Base-by-base conservation (phyloP, 805 yeast species). In the Teunomyces gatunensis region DNA sequence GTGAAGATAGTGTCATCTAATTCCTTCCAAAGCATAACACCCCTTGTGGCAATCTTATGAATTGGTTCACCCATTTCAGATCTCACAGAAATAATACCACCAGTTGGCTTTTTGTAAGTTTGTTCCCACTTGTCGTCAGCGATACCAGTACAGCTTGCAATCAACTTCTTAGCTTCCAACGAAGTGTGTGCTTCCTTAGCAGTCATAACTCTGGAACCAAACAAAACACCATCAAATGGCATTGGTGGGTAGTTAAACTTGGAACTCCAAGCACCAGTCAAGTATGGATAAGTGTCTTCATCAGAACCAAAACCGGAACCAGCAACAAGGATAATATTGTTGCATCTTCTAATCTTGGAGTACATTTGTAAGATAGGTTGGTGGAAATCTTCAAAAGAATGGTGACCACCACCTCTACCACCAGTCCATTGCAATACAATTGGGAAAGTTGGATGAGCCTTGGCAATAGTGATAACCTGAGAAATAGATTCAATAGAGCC, bases 351-450 rank as follows among this genome's bases (percentile, higher is more conserved):
- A 61, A 94, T 87, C 77, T 87, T 86, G 56, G 96, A 77, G 73
- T 94, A 94, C 92, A 94, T 94, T 71, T 89, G 96, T 64, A 94
- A 75, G 57, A 94, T 81, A 57, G 99, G 98, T 65, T 91, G 92
- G 71, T 94, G 99, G 94, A 92, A 90, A 75, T 94, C 99, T 79
- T 94, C 99, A 64, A 84, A 94, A 44, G 98, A 92, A 72, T 94
- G 99, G 70, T 94, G 99, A 65, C 99, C 99, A 81, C 99, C 99
- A 76, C 97, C 99, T 81, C 99, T 91, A 71, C 99, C 99, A 80
- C 98, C 99, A 50, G 99, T 94, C 99, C 99, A 94, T 78, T 94
- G 99, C 60, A 94, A 75, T 47, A 94, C 92, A 63, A 94, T 89
- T 54, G 99, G 99, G 91, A 94, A 94, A 54, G 69, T 74, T 56